A percentile compares a stretch with the other conserved stretches of the same genome.
Evolutionary conservation across 352 stramenopile genomes (phyloP).

Genomic region (Phytophthora pisi): DNA sequence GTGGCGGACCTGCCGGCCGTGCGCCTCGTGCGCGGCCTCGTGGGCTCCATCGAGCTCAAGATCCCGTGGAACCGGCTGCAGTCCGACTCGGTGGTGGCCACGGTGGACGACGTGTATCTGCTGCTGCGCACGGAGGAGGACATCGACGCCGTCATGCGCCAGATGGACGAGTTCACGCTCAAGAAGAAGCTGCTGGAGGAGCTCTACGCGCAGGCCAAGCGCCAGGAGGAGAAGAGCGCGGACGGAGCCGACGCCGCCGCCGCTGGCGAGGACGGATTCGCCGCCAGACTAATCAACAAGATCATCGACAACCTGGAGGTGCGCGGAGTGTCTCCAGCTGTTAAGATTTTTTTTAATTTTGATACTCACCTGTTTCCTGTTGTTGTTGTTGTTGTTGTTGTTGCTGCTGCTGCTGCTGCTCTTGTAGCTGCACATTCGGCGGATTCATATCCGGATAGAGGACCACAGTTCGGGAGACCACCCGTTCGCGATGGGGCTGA

Average conservation of each 20-base stretch:
- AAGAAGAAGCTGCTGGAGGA: conserved; percentile 88
- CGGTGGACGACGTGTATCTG: conserved; percentile 87
- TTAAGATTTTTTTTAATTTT: background rate
- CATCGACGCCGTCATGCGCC: conserved; percentile 73
- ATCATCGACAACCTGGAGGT: conserved; percentile 91
- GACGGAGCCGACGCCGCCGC: conserved; percentile 2
- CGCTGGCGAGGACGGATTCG: conserved; percentile 65
- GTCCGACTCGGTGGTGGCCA: conserved; percentile 87
- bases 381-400: background rate
- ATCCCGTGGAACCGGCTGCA: conserved; percentile 91
- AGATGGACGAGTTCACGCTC: conserved; percentile 81
- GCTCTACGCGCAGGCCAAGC: conserved; percentile 74
- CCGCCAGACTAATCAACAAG: conserved; percentile 83
- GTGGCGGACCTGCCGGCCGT: conserved; percentile 66
- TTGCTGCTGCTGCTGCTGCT: background rate
- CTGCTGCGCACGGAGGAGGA: conserved; percentile 82
- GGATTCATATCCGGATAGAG: conserved; percentile 85
- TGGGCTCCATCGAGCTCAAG: conserved; percentile 89
- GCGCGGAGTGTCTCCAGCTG: background rate
- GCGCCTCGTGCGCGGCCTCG: conserved; percentile 75
- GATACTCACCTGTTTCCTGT: conserved; percentile 2
- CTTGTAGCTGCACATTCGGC: conserved; percentile 77
- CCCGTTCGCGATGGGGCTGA: conserved; percentile 81
- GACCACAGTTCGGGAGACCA: conserved; percentile 81
- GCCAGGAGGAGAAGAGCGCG: conserved; percentile 47